Base-by-base conservation (phyloP, 2,329 filamentous ascomycete genomes). In the Neurospora sp. region DNA sequence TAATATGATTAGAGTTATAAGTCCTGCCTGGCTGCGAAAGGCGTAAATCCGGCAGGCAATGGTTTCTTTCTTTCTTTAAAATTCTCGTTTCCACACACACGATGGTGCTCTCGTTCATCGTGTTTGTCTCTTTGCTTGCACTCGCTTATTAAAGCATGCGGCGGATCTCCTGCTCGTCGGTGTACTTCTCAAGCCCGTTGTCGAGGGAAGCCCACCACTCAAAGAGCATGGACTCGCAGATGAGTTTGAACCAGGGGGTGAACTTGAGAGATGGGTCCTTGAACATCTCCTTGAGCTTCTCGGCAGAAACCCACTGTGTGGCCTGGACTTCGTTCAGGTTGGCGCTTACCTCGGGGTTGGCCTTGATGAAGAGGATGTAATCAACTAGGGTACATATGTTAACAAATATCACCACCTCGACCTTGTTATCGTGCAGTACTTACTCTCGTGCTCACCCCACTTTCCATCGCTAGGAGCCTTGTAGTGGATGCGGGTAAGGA, bases 231-330 rank as follows among this genome's bases (percentile, higher is more conserved):
- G 92, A 93, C 80, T 98, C 87, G 86, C 96, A 99, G 78, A 99
- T 98, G 75, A 99, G 89, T 86, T 97, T 97, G 85, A 99, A 99
- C 96, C 96, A 99, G 1, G 96, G 96, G 0, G 96, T 99, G 81
- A 98, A 98, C 77, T 90, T 91, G 76, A 97, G 85, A 68, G 82
- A 85, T 3, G 91, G 88, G 77, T 97, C 91, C 77, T 89, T 83
- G 80, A 99, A 97, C 86, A 95, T 92, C 75, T 86, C 79, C 85
- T 93, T 96, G 74, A 99, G 85, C 76, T 93, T 89, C 33, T 93
- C 90, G 52, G 92, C 86, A 28, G 89, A 89, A 71, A 97, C 94
- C 77, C 96, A 99, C 79, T 89, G 86, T 28, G 91, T 92, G 74
- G 91, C 95, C 77, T 89, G 88, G 66, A 93, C 94, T 83, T 99